Conservation (phyloP, 2,329 filamentous ascomycete species). For the Neospermospora avenae region DNA sequence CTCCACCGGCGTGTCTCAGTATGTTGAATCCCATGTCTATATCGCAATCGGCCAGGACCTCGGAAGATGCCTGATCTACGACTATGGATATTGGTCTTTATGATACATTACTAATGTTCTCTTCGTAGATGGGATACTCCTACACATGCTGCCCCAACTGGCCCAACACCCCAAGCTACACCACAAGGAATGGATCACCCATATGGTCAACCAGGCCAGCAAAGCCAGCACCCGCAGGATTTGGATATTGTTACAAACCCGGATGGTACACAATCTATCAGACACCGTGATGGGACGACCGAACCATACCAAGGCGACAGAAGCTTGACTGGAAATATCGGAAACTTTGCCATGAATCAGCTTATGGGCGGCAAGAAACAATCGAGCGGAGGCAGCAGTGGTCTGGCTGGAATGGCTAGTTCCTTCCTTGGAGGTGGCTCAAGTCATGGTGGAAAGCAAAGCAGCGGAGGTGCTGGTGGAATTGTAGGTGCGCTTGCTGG, state of each 20-base stretch:
- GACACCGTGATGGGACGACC: conserved; percentile 57
- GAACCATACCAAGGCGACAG: conserved; percentile 55
- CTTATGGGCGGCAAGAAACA: conserved; percentile 36
- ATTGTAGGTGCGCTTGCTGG: conserved; percentile 43
- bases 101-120: neutral
- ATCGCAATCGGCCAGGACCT: neutral
- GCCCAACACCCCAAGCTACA: conserved; percentile 54
- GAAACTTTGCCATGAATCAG: conserved; percentile 38
- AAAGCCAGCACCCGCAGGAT: no score
- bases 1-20: conserved; percentile 68
- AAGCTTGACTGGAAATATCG: conserved; percentile 45
- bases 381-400: conserved; percentile 23
- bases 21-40: conserved; percentile 53
- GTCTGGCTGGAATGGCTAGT: conserved; percentile 39
- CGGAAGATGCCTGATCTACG: neutral
- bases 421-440: conserved; percentile 31
- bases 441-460: conserved; percentile 18
- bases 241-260: conserved; percentile 54
- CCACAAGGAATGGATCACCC: conserved; percentile 53
- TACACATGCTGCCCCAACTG: conserved; percentile 59
- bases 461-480: conserved; percentile 31
- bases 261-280: conserved; percentile 59
- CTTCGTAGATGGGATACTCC: conserved; percentile 32
- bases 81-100: neutral
- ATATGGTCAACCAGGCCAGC: conserved; percentile 43